Percentiles rank a stretch among this genome's conserved stretches.
Conservation (phyloP, 257 asterid genomes). For the Solanum pinnatisectum region DNA sequence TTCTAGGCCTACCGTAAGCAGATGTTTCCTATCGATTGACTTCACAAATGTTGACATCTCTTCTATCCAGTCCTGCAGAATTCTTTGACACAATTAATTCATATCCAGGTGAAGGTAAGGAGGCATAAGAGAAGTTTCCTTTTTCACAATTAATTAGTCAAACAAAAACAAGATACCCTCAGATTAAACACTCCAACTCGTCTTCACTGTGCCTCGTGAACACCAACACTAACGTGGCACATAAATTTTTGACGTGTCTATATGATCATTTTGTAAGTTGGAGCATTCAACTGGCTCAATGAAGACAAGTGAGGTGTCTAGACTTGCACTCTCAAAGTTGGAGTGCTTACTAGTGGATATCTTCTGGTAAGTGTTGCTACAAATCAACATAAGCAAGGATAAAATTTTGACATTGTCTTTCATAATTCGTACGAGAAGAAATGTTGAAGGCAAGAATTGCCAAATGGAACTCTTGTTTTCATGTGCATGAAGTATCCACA, state of each 20-base stretch:
- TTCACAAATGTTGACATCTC: constrained; percentile 88
- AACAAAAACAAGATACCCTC: background rate
- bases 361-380: background rate
- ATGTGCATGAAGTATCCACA: background rate
- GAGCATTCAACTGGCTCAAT: background rate
- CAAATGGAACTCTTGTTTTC: background rate
- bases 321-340: background rate
- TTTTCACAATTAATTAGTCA: background rate
- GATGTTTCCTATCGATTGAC: constrained; percentile 79
- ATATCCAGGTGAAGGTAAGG: background rate
- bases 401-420: background rate
- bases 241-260: background rate
- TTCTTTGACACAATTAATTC: constrained; percentile 1
- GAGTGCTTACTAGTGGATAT: background rate
- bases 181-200: background rate
- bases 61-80: constrained; percentile 93
- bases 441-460: background rate
- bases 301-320: background rate
- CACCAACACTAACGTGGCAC: background rate
- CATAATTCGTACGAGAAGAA: background rate
- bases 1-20: constrained; percentile 88
- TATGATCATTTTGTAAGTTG: background rate
- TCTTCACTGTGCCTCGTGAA: background rate
- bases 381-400: background rate
- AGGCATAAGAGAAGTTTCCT: background rate